phyloP scores from a whole-genome alignment of 371 early-diverging fungal genomes.

The Rhizopus microsporus region DNA sequence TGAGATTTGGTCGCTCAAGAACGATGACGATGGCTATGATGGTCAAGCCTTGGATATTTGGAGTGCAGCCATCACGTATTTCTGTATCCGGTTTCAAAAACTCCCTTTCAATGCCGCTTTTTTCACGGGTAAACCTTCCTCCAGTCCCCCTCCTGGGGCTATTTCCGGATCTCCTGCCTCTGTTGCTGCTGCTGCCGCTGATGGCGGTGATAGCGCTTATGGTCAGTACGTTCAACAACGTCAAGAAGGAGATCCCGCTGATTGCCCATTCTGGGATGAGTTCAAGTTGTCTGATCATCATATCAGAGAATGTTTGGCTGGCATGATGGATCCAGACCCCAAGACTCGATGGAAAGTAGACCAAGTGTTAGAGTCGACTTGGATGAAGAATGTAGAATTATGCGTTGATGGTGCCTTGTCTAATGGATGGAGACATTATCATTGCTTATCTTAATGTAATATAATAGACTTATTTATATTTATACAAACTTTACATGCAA shows the following conservation, averaged over 20 bases:
- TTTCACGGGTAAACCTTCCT: slow-evolving; percentile 57
- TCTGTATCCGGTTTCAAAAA: slow-evolving; percentile 75
- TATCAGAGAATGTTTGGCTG: slow-evolving; percentile 34
- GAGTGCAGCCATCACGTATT: slow-evolving; percentile 84
- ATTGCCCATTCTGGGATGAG: slow-evolving; percentile 29
- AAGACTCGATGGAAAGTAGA: slow-evolving; percentile 46
- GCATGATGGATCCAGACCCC: slow-evolving; percentile 55
- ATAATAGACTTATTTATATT: not conserved
- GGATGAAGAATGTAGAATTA: slow-evolving; percentile 40
- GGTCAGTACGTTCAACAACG: slow-evolving; percentile 32
- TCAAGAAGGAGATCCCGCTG: not conserved
- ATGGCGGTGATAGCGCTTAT: slow-evolving; percentile 40
- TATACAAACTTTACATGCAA: not conserved
- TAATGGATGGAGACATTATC: slow-evolving; percentile 47
- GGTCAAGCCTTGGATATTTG: slow-evolving; percentile 83
- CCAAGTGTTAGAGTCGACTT: slow-evolving; percentile 44
- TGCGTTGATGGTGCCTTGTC: slow-evolving; percentile 47
- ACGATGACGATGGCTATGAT: slow-evolving; percentile 68
- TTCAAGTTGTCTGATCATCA: not conserved
- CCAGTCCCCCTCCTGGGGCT: slow-evolving; percentile 45
- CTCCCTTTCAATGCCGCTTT: slow-evolving; percentile 63
- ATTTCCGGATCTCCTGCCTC: slow-evolving; percentile 47
- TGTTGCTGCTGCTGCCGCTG: slow-evolving; percentile 30
- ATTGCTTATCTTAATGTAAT: slow-evolving; percentile 4
- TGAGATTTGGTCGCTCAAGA: slow-evolving; percentile 60